These are phyloP conservation scores for Annona squamosa DNA, from an alignment of 164 flowering plant species.

Conservation along the genomic window DNA sequence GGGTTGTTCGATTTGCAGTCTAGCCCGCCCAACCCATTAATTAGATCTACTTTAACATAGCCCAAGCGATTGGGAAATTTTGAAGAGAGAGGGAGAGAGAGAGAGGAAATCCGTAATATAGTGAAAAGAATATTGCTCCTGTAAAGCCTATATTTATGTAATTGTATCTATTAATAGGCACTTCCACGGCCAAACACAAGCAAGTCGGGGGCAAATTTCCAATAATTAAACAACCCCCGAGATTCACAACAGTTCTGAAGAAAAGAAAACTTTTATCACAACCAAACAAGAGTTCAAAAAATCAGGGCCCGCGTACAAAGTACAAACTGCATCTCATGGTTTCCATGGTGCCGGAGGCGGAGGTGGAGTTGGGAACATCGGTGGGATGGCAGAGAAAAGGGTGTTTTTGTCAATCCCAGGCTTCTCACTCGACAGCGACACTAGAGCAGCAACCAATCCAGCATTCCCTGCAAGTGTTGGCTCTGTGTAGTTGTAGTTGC, in stretches of 20 bases:
- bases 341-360: slow-evolving; percentile 99
- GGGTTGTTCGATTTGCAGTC: no score
- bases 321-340: slow-evolving; percentile 34
- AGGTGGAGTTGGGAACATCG: slow-evolving; percentile 93
- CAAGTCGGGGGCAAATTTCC: neutral
- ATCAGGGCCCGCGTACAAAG: neutral
- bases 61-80: no score
- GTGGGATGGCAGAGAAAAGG: slow-evolving; percentile 92
- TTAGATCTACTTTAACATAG: no score
- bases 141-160: neutral
- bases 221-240: neutral
- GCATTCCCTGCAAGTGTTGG: slow-evolving; percentile 97
- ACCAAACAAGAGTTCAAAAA: neutral
- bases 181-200: neutral
- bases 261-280: slow-evolving; percentile 4
- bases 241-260: slow-evolving; percentile 2
- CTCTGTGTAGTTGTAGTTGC: slow-evolving; percentile 86
- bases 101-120: no score
- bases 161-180: neutral
- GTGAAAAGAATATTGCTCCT: neutral
- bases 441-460: slow-evolving; percentile 90
- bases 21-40: no score
- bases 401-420: slow-evolving; percentile 82
- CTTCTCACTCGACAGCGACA: slow-evolving; percentile 68
- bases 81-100: no score